phyloP scores from a whole-genome alignment of 2,329 filamentous ascomycete genomes.

The Monosporascus cannonballus region DNA sequence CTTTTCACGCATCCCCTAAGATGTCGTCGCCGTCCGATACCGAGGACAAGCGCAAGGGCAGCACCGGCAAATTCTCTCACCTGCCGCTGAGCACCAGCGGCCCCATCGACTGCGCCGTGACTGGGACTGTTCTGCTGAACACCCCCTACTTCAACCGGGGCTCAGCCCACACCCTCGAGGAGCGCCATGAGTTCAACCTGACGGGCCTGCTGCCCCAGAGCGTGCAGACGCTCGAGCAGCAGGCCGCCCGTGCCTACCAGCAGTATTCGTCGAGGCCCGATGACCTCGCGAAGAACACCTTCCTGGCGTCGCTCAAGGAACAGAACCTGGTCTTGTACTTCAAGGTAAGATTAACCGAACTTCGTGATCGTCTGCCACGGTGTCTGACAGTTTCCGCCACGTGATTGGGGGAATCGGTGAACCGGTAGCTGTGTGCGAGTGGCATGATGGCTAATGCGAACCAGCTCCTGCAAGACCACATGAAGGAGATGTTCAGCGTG shows the following conservation, averaged over 20 bases:
- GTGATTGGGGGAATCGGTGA: not conserved
- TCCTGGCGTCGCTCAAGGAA: conserved; percentile 76
- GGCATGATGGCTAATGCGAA: conserved; percentile 1
- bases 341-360: conserved; percentile 39
- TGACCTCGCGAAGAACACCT: conserved; percentile 78
- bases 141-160: conserved; percentile 76
- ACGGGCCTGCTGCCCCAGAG: conserved; percentile 66
- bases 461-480: conserved; percentile 66
- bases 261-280: conserved; percentile 62
- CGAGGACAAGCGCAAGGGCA: conserved; percentile 21
- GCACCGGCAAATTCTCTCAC: conserved; percentile 29
- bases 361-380: not conserved
- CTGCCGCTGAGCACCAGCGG: conserved; percentile 42
- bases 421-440: not conserved
- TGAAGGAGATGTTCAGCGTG: conserved; percentile 85
- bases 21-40: conserved; percentile 12
- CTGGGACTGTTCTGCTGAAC: conserved; percentile 51
- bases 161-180: conserved; percentile 65
- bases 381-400: not conserved
- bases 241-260: conserved; percentile 70
- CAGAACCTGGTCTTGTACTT: conserved; percentile 84
- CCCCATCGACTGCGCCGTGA: conserved; percentile 43
- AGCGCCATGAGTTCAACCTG: conserved; percentile 64
- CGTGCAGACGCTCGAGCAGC: conserved; percentile 70
- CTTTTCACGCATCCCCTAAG: conserved; percentile 13